Evolutionary conservation across 1,284 basidiomycete genomes (phyloP), one percentile per base, ranked within the genome.

Genomic region (Cutaneotrichosporon spelunceum): DNA sequence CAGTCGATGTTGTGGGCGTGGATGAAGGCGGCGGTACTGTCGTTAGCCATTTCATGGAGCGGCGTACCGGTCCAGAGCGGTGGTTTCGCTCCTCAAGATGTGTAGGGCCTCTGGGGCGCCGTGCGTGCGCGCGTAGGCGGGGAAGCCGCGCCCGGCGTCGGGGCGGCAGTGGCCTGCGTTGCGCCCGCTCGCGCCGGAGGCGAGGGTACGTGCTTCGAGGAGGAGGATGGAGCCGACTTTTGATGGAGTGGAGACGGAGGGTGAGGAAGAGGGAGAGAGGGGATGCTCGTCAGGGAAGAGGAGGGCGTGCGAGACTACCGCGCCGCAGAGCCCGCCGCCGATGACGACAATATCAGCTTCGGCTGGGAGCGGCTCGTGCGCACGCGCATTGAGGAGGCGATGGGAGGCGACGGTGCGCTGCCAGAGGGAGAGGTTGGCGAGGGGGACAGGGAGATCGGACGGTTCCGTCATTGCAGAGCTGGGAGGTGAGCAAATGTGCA

Each of bases 101-200:
- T 33, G 9, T 27, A 55, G 26, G 36, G 76, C 73, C 33, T 69
- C 59, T 11, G 66, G 61, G 2, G 53, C 59, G 1, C 76, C 74
- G 49, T 75, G 73, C 8, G 70, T 52, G n/a, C 45, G 53, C 0
- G 70, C 62, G 54, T 72, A 77, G 1, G 56, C 61, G 0, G 69
- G 70, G 58, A 72, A 78, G 1, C 75, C 74, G 48, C 75, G 60
- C 42, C 66, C 70, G 0, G 70, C 69, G 23, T 75, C 67, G 3
- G 73, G 74, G n/a, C 74, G 69, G 55, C 74, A 77, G 59, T 78
- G 74, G 1, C 77, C 77, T 2, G 77, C 77, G 61, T 78, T 76
- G 1, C 75, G 61, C 2, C 77, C 77, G 7, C 67, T 69, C 3
- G 77, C 77, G n/a, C 77, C 77, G 0, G 72, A 74, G 30, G 71